phyloP scores from a whole-genome alignment of 257 asterid genomes.

The Solanum pinnatisectum region DNA sequence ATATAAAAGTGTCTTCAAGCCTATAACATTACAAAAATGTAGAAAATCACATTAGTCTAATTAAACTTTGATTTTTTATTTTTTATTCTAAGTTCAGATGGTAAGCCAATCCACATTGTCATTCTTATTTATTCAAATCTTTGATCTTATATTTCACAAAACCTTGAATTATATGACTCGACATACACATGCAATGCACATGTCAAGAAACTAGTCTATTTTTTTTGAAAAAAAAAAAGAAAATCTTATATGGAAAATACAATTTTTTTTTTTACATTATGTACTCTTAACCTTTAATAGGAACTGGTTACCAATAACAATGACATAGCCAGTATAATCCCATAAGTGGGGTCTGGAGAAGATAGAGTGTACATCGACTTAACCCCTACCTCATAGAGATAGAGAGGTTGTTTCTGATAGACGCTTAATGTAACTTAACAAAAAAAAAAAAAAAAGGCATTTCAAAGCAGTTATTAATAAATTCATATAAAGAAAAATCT shows the following conservation, averaged over 20 bases:
- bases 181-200: background rate
- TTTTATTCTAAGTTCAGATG: background rate
- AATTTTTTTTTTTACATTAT: background rate
- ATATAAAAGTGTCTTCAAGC: background rate
- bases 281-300: background rate
- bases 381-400: background rate
- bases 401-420: background rate
- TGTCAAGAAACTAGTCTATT: background rate
- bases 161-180: background rate
- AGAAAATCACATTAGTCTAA: too few species aligned
- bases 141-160: background rate
- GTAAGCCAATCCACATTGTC: background rate
- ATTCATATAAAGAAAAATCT: too few species aligned
- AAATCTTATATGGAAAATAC: background rate
- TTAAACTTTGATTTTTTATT: background rate
- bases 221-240: background rate
- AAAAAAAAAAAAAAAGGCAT: background rate
- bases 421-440: background rate
- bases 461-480: background rate
- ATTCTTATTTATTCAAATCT: too few species aligned
- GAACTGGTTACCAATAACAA: too few species aligned
- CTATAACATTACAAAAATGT: too few species aligned
- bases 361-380: background rate
- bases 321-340: background rate
- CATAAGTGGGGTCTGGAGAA: background rate